A percentile compares a stretch with the other conserved stretches of the same genome.
phyloP scores from a whole-genome alignment of 306 rosid species.

The Gastrolobium bilobum region DNA sequence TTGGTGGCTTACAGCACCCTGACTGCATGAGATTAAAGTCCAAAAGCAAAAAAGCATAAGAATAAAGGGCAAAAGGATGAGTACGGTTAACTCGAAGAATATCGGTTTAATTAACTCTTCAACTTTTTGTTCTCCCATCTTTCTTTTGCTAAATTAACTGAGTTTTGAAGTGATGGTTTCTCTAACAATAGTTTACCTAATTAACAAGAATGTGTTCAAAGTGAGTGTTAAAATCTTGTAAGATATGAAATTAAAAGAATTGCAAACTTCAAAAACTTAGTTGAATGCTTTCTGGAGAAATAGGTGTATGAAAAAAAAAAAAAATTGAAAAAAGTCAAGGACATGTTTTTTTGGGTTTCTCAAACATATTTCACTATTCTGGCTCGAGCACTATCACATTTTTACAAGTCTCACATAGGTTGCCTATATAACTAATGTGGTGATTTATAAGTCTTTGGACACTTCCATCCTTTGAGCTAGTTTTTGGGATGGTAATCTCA shows the following conservation, averaged over 20 bases:
- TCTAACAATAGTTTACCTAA: conserved; percentile 26
- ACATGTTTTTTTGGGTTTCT: background rate
- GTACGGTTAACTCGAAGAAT: conserved; percentile 44
- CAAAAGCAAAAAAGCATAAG: background rate
- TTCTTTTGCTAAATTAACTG: background rate
- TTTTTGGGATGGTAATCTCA: too few species aligned
- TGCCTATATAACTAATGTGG: too few species aligned
- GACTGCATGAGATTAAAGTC: conserved; percentile 57
- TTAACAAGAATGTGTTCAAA: conserved; percentile 25
- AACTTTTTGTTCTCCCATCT: background rate
- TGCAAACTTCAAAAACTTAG: background rate
- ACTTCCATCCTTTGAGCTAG: too few species aligned
- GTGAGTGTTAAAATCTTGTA: background rate
- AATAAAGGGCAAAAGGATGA: conserved; percentile 32
- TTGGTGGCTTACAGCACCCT: conserved; percentile 95
- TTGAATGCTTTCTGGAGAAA: conserved; percentile 3
- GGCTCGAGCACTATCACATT: too few species aligned
- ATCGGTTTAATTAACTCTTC: conserved; percentile 7
- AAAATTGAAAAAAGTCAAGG: background rate
- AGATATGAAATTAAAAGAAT: background rate
- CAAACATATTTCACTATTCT: too few species aligned
- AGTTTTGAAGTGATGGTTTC: background rate
- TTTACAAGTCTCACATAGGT: too few species aligned
- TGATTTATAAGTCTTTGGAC: too few species aligned
- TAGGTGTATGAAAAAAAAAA: background rate